Evolutionary conservation across 805 yeast species (phyloP), one percentile per base, ranked within the genome.

Genomic region (Wickerhamomyces mucosus): DNA sequence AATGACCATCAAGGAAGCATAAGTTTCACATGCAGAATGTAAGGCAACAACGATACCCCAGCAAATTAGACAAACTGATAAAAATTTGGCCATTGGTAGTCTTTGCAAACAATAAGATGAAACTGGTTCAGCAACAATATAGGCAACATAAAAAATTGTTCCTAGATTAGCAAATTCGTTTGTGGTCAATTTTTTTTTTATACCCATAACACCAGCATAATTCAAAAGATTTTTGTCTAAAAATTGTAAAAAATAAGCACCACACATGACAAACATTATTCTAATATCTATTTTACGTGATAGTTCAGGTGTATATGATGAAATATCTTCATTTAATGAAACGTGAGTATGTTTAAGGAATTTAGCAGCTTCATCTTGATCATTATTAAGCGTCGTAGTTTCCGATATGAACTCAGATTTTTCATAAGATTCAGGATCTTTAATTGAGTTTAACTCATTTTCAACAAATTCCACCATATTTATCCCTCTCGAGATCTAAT

Each of bases 201-300:
- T 70, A 1, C 80, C 80, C 78, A 75, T 69, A 2, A 75, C 74
- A 12, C 76, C 76, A 3, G 81, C 76, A 44, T 74, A 72, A 39
- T 74, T 73, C 24, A 70, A 51, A 31, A 75, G 51, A n/a, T 71
- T 61, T 43, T 75, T 75, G 41, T 75, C 82, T 34, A 74, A 53
- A 41, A 70, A 71, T 55, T 74, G 78, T 13, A 73, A 51, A 34
- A 74, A 65, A 41, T 75, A 75, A 11, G 72, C 63, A 22, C 63
- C 55, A 40, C 78, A 69, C 41, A 75, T 49, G 18, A 72, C 51
- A 0, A 75, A 62, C 48, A 72, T 46, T 14, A 75, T 56, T 25
- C 63, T 55, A 6, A 34, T 26, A 47, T 75, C 81, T n/a, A 74
- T 53, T 43, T 66, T 71, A 13, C 53, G 37, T 7, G 27, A 27